phyloP scores from a whole-genome alignment of 352 stramenopile genomes.

The Thraustotheca clavata region DNA sequence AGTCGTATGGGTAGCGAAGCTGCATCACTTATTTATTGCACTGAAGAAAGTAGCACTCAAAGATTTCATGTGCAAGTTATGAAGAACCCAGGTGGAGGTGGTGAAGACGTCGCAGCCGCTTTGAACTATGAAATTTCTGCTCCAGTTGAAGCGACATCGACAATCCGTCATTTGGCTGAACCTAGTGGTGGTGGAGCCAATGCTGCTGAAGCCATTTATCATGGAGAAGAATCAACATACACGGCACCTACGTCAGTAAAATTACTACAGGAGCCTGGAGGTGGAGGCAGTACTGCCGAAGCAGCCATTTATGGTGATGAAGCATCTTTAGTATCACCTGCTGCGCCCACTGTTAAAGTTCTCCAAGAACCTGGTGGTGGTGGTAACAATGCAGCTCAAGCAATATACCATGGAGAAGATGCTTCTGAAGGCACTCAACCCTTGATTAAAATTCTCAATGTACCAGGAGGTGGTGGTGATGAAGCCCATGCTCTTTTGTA shows the following conservation, averaged over 20 bases:
- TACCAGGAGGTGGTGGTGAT: background rate
- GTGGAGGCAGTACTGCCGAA: background rate
- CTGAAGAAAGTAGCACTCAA: too few species aligned
- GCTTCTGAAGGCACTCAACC: background rate
- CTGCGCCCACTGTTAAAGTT: background rate
- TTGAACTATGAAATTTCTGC: background rate
- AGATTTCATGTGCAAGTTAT: conserved; percentile 8
- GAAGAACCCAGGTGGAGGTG: conserved; percentile 1
- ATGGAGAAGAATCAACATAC: background rate
- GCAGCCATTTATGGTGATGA: background rate
- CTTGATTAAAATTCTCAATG: background rate
- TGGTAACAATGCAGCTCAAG: background rate
- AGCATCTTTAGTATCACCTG: background rate
- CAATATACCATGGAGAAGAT: background rate
- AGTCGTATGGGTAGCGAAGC: too few species aligned
- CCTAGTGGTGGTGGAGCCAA: background rate
- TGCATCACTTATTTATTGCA: too few species aligned
- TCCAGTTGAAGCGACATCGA: background rate
- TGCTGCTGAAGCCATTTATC: background rate
- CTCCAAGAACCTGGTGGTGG: conserved; percentile 8
- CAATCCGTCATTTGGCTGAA: background rate
- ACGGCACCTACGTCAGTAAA: background rate
- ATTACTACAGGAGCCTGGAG: conserved; percentile 8
- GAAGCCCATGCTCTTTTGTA: background rate
- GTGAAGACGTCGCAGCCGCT: background rate